These are phyloP conservation scores for Spathaspora arborariae DNA, from an alignment of 805 yeast species.

Conservation along the genomic window DNA sequence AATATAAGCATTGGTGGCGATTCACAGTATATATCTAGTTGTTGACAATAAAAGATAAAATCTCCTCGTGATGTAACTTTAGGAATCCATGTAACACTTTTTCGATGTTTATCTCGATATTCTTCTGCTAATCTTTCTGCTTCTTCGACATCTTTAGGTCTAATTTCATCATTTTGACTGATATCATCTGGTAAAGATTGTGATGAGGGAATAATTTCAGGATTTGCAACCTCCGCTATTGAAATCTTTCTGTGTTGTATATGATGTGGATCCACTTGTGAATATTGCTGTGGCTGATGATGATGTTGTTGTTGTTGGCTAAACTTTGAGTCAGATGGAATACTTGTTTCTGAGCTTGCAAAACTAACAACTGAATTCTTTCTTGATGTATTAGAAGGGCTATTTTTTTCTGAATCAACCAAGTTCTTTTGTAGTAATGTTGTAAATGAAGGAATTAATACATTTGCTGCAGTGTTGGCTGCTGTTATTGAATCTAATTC, in stretches of 20 bases:
- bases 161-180: conserved; percentile 2
- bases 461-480: conserved; percentile 45
- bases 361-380: conserved; percentile 49
- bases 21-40: conserved; percentile 55
- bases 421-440: conserved; percentile 33
- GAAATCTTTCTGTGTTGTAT: not conserved
- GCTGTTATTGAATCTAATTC: conserved; percentile 43
- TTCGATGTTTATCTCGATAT: conserved; percentile 16
- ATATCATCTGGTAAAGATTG: not conserved
- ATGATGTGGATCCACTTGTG: conserved; percentile 1
- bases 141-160: conserved; percentile 16
- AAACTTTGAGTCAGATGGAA: conserved; percentile 18
- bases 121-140: conserved; percentile 27
- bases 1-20: conserved; percentile 49
- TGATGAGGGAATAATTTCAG: not conserved
- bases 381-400: conserved; percentile 34
- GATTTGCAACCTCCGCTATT: not conserved
- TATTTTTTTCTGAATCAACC: conserved; percentile 27
- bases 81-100: conserved; percentile 53
- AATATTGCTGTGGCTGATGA: not conserved
- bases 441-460: conserved; percentile 39
- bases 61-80: conserved; percentile 52
- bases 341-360: conserved; percentile 40
- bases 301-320: conserved; percentile 6
- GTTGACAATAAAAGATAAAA: conserved; percentile 56